Conservation (phyloP, 1,284 basidiomycete genomes). For the Peniophora sp. region DNA sequence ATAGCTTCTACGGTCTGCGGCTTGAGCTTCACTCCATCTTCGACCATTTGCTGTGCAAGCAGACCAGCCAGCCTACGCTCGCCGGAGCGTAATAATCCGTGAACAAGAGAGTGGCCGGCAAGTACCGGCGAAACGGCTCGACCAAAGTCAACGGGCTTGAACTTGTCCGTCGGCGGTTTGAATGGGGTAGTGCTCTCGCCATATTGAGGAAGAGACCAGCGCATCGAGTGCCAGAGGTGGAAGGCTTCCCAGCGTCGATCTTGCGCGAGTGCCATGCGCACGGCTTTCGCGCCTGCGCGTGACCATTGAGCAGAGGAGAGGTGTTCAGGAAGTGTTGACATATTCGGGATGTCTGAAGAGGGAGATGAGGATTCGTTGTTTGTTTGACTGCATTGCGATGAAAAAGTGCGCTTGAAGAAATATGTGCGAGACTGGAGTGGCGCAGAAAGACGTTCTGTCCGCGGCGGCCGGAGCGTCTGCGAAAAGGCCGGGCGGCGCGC, state of each 20-base stretch:
- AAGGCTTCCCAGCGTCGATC: conserved; percentile 43
- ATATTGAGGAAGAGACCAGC: conserved; percentile 26
- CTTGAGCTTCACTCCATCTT: conserved; percentile 39
- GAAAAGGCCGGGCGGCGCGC: no score
- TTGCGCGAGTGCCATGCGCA: conserved; percentile 36
- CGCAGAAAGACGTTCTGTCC: no score
- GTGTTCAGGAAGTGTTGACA: conserved; percentile 2
- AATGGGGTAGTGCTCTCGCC: not conserved
- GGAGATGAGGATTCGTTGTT: not conserved
- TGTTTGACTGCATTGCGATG: not conserved
- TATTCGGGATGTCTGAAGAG: not conserved
- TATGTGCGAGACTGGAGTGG: no score
- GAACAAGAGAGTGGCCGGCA: conserved; percentile 53
- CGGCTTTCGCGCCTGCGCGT: conserved; percentile 43
- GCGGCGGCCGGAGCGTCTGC: no score
- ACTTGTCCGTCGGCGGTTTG: conserved; percentile 5
- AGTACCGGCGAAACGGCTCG: conserved; percentile 46
- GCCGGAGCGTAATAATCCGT: conserved; percentile 49
- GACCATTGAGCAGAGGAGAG: conserved; percentile 36
- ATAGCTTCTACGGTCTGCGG: conserved; percentile 39
- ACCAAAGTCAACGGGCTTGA: conserved; percentile 38
- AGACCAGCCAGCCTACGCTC: conserved; percentile 37
- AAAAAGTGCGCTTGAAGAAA: not conserved
- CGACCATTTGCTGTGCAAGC: conserved; percentile 44
- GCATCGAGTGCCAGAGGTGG: conserved; percentile 50